phyloP scores from a whole-genome alignment of 2,329 filamentous ascomycete genomes.

The Chaetomium sp. region DNA sequence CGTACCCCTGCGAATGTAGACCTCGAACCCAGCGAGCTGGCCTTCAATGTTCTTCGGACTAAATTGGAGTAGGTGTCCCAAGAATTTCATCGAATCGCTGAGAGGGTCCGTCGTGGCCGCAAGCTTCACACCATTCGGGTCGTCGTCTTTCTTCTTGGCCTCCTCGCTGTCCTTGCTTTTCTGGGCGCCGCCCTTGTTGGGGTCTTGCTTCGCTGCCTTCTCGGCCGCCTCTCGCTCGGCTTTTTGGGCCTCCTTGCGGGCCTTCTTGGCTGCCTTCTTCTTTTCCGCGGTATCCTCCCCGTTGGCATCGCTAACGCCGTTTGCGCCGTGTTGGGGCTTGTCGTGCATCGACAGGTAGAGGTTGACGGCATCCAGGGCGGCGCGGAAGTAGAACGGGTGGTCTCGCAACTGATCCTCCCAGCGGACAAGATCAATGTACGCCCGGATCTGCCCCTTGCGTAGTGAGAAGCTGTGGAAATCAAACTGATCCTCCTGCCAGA shows the following conservation, averaged over 20 bases:
- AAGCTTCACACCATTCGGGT: slow-evolving; percentile 76
- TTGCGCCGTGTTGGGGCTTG: slow-evolving; percentile 60
- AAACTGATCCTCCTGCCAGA: slow-evolving; percentile 98
- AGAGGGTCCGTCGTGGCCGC: slow-evolving; percentile 76
- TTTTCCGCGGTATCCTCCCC: slow-evolving; percentile 60
- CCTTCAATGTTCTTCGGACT: slow-evolving; percentile 74
- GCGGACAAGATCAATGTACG: slow-evolving; percentile 91
- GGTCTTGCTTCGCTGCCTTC: slow-evolving; percentile 71
- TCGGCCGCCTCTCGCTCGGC: slow-evolving; percentile 74
- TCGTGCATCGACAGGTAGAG: slow-evolving; percentile 77
- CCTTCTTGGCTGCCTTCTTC: slow-evolving; percentile 87
- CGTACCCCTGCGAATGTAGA: slow-evolving; percentile 78
- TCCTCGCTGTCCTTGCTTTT: slow-evolving; percentile 9
- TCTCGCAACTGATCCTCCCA: slow-evolving; percentile 92
- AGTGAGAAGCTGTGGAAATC: slow-evolving; percentile 98
- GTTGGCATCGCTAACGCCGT: slow-evolving; percentile 54
- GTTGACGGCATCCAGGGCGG: slow-evolving; percentile 72
- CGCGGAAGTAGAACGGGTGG: slow-evolving; percentile 86
- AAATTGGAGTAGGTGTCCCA: slow-evolving; percentile 73
- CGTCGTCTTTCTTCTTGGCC: slow-evolving; percentile 79
- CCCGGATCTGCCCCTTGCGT: slow-evolving; percentile 90
- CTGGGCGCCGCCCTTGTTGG: slow-evolving; percentile 62
- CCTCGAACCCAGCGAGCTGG: slow-evolving; percentile 83
- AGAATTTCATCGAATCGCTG: slow-evolving; percentile 79
- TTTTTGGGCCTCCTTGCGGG: slow-evolving; percentile 61